phyloP scores from a whole-genome alignment of 768 basidiomycete genomes.

The Boletus patriciae region DNA sequence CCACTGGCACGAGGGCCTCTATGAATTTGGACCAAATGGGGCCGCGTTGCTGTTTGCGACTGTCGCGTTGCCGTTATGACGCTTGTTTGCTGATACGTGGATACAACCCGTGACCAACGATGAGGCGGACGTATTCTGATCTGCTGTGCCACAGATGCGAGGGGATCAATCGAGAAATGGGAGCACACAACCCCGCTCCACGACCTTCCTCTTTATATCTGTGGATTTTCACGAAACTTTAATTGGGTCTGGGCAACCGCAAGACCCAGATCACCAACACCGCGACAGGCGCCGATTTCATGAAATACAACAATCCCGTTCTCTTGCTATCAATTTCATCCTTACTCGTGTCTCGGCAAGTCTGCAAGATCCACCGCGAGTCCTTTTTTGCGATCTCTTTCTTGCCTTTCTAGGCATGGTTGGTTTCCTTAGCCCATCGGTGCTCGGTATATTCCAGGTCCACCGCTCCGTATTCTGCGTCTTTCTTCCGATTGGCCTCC shows the following conservation, averaged over 20 bases:
- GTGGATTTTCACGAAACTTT: slow-evolving; percentile 30
- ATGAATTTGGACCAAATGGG: slow-evolving; percentile 1
- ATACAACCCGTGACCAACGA: neutral
- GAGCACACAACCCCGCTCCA: slow-evolving; percentile 13
- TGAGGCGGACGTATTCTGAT: neutral
- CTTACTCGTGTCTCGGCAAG: slow-evolving; percentile 31
- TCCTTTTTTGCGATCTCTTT: slow-evolving; percentile 17
- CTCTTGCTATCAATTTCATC: slow-evolving; percentile 29
- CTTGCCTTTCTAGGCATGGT: slow-evolving; percentile 34
- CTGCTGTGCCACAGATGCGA: neutral
- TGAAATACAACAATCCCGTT: slow-evolving; percentile 29
- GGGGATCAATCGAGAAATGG: slow-evolving; percentile 12
- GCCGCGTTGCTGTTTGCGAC: neutral
- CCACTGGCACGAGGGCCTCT: slow-evolving; percentile 1
- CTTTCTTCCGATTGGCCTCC: slow-evolving; percentile 49
- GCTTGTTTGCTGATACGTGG: slow-evolving; percentile 13
- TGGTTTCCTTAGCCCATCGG: slow-evolving; percentile 42
- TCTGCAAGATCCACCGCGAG: slow-evolving; percentile 24
- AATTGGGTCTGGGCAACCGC: slow-evolving; percentile 27
- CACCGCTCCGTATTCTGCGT: slow-evolving; percentile 47
- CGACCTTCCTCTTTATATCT: slow-evolving; percentile 28
- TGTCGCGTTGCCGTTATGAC: slow-evolving; percentile 13
- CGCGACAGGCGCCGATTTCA: slow-evolving; percentile 31
- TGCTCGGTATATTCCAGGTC: slow-evolving; percentile 38
- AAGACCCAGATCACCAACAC: slow-evolving; percentile 26